A percentile compares a stretch with the other conserved stretches of the same genome.
phyloP scores from a whole-genome alignment of 345 rosid genomes.

The Ceriops decandra region DNA sequence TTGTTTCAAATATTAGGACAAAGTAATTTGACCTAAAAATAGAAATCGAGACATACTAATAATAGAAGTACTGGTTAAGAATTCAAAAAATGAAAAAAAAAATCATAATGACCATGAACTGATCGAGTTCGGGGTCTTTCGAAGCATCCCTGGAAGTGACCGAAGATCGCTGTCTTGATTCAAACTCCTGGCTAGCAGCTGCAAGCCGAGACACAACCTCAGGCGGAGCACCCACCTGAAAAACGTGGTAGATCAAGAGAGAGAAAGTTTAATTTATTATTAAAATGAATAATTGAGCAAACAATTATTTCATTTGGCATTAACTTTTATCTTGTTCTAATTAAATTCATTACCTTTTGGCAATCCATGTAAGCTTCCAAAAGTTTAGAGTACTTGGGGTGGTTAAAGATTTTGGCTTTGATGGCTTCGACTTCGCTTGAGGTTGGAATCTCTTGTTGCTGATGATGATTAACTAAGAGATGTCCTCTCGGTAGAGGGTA shows the following conservation, averaged over 20 bases:
- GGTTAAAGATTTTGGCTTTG: constrained; percentile 90
- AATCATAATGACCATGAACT: constrained; percentile 67
- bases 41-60: background rate
- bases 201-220: constrained; percentile 67
- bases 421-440: constrained; percentile 60
- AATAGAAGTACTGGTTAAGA: background rate
- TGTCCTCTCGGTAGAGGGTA: constrained; percentile 56
- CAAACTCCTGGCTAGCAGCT: constrained; percentile 71
- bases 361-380: constrained; percentile 93
- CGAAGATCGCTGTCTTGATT: constrained; percentile 56
- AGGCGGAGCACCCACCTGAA: constrained; percentile 93
- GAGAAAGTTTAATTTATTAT: background rate
- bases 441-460: constrained; percentile 45
- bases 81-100: background rate
- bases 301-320: background rate
- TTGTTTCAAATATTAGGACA: background rate
- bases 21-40: background rate
- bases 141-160: constrained; percentile 36
- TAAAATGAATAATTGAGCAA: background rate
- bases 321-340: background rate
- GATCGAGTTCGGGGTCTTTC: constrained; percentile 95
- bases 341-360: constrained; percentile 57
- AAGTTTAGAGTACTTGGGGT: constrained; percentile 85
- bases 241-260: background rate
- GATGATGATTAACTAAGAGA: constrained; percentile 35